Conservation (phyloP, 352 stramenopile species). For the Pythium sukuiense region DNA sequence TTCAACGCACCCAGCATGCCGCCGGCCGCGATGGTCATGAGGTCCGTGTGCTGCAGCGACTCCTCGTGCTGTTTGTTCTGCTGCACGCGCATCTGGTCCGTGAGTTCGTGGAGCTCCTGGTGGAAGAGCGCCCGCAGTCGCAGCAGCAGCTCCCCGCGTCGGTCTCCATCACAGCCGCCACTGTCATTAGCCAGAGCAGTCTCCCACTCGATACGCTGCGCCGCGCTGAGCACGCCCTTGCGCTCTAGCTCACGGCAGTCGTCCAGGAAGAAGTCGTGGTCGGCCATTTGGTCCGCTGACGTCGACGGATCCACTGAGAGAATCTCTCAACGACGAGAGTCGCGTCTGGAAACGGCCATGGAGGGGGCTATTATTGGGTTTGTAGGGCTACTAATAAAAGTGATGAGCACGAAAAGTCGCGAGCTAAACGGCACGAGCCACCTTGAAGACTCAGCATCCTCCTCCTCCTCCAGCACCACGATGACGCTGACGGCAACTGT, state of each 20-base stretch:
- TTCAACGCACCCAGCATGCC: slow-evolving; percentile 68
- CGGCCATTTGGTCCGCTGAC: background rate
- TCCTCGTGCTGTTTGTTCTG: slow-evolving; percentile 55
- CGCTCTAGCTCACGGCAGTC: slow-evolving; percentile 21
- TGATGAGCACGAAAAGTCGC: slow-evolving; percentile 1
- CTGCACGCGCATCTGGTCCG: slow-evolving; percentile 46
- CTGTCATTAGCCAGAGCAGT: background rate
- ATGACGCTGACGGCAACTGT: background rate
- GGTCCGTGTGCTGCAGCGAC: slow-evolving; percentile 48
- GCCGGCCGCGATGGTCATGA: slow-evolving; percentile 60
- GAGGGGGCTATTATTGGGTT: slow-evolving; percentile 1
- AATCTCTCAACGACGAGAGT: background rate
- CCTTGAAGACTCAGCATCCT: background rate
- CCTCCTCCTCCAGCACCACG: background rate
- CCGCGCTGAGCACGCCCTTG: slow-evolving; percentile 25
- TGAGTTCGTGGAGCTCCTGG: slow-evolving; percentile 44
- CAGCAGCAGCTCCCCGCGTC: slow-evolving; percentile 4
- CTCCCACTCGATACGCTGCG: slow-evolving; percentile 38
- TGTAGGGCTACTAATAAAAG: slow-evolving; percentile 2
- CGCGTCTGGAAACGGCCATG: background rate
- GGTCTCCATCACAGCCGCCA: background rate
- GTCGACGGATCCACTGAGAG: background rate
- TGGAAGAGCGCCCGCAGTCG: slow-evolving; percentile 37
- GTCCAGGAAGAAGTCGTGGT: slow-evolving; percentile 16
- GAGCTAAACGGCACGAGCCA: background rate